phyloP scores from a whole-genome alignment of 1,284 basidiomycete genomes.

The Coniferiporia sulphurascens region DNA sequence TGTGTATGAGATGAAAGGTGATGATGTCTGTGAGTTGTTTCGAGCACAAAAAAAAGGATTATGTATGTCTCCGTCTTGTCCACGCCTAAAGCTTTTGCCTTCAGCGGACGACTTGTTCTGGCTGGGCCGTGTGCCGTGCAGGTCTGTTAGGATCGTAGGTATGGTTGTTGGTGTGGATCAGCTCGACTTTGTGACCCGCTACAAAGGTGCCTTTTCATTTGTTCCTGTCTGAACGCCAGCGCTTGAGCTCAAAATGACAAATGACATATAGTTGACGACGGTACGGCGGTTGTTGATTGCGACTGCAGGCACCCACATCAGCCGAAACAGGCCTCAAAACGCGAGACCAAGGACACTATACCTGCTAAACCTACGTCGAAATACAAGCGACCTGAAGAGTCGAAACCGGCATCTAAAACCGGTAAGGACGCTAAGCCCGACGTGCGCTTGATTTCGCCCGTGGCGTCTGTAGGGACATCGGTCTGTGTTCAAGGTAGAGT shows the following conservation, averaged over 20 bases:
- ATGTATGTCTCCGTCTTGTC: not conserved
- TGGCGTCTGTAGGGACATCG: conserved; percentile 43
- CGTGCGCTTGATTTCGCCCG: conserved; percentile 31
- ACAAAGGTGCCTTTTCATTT: conserved; percentile 27
- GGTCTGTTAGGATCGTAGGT: conserved; percentile 54
- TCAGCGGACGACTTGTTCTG: conserved; percentile 56
- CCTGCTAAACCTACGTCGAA: not conserved
- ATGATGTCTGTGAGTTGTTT: conserved; percentile 32
- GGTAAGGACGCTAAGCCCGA: conserved; percentile 17
- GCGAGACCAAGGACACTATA: not conserved
- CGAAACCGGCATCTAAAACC: not conserved
- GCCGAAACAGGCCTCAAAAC: not conserved
- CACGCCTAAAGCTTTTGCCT: conserved; percentile 19
- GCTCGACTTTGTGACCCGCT: conserved; percentile 55
- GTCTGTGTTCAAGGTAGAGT: conserved; percentile 49
- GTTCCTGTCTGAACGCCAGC: not conserved
- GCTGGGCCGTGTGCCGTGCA: conserved; percentile 67
- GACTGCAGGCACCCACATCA: conserved; percentile 33
- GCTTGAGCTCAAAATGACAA: conserved; percentile 8
- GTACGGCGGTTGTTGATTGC: conserved; percentile 66
- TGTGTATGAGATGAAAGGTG: conserved; percentile 47
- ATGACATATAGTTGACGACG: conserved; percentile 58
- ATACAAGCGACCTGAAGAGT: conserved; percentile 18
- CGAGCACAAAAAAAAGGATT: too few species aligned
- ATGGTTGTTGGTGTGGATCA: conserved; percentile 56